Evolutionary conservation across 306 rosid species (phyloP).

Genomic region (Dalbergia cochinchinensis): DNA sequence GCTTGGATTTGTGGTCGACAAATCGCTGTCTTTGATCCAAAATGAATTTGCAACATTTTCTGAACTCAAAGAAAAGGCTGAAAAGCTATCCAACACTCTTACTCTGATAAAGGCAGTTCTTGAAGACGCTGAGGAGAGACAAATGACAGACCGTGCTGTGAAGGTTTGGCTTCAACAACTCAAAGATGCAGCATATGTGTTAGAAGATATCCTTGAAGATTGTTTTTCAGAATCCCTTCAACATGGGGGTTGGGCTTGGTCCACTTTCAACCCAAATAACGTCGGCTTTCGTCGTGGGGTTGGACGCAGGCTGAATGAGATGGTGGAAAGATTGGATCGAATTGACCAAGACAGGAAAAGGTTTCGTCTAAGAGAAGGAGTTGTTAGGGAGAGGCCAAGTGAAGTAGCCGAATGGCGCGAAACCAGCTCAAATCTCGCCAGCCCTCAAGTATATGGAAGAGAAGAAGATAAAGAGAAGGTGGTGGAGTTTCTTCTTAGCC

Average conservation of each 20-base stretch:
- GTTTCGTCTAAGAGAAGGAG: not conserved
- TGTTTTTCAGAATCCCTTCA: not conserved
- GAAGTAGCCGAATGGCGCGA: slow-evolving; percentile 20
- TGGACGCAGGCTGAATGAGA: not conserved
- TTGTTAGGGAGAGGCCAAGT: not conserved
- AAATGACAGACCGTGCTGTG: not conserved
- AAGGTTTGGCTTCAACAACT: not conserved
- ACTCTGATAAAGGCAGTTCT: not conserved
- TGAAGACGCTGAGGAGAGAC: slow-evolving; percentile 20
- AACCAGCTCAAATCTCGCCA: not conserved
- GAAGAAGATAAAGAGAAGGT: not conserved
- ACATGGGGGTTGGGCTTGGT: not conserved
- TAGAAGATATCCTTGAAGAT: slow-evolving; percentile 32
- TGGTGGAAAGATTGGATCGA: not conserved
- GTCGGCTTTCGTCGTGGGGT: not conserved
- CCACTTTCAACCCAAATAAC: not conserved
- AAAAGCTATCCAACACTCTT: not conserved
- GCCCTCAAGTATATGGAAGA: not conserved
- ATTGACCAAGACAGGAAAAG: not conserved
- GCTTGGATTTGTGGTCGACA: not conserved
- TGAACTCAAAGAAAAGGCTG: not conserved
- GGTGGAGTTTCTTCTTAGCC: slow-evolving; percentile 21
- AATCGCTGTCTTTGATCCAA: not conserved
- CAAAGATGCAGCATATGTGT: not conserved
- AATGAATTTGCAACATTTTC: not conserved